Base-by-base conservation (phyloP, 2,329 filamentous ascomycete genomes). In the Claviceps cyperi region DNA sequence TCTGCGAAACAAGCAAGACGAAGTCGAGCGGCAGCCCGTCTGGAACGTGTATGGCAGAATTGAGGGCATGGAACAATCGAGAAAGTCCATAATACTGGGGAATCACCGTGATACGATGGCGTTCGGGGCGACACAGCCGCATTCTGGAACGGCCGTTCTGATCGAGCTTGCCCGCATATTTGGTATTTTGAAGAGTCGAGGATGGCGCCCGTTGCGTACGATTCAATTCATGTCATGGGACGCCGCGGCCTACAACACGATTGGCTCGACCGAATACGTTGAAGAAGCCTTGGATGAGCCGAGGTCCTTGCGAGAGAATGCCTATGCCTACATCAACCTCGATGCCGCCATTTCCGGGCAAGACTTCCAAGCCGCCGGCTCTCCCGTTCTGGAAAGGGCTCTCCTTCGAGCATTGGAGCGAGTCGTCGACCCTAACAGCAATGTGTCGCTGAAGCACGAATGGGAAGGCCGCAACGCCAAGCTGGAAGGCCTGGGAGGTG, bases 181-280 rank as follows among this genome's bases (percentile, higher is more conserved):
- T 59, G 88, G 89, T 40, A 80, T 87, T 55, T 76, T 97, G 15
- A 73, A 82, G 21, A 67, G 74, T 15, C 78, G 81, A 51, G 91
- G 90, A 49, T 98, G 92, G 92, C 78, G 86, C 24, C 92, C 92
- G 1, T 73, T 94, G 15, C 83, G 92, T n/a, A 94, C 88, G 3
- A 94, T 98, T 55, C 86, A 94, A 64, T 97, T 98, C 65, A 89
- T 90, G 61, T 95, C 87, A 36, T 98, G 92, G 92, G 92, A 98
- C 64, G 92, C 80, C 4, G 84, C 84, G 57, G 88, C 91, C 65
- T 97, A 95, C 70, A 96, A 96, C 65, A 71, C 92, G 44, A 86
- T 95, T 51, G 92, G 92, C 8, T 94, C 88, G 11, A 97, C 92
- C 1, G 92, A 98, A 64, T 91, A 85, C 60, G 92, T 98, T 44